These are phyloP conservation scores for Coemansia sp. DNA, from an alignment of 192 early-diverging fungal genomes.

Conservation along the genomic window DNA sequence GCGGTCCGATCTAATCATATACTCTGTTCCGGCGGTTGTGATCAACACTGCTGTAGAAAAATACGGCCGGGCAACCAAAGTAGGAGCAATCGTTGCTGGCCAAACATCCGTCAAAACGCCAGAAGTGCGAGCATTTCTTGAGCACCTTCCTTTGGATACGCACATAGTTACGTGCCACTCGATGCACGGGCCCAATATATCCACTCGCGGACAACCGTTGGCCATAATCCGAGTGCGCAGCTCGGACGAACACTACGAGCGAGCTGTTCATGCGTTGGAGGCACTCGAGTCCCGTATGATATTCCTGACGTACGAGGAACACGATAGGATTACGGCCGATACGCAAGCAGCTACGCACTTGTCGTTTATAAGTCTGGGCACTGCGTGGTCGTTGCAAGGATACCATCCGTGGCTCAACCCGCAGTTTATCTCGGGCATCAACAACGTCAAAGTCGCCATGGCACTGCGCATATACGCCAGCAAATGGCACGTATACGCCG, in stretches of 20 bases:
- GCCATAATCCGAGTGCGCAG: conserved; percentile 79
- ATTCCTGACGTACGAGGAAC: conserved; percentile 75
- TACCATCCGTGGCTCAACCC: conserved; percentile 90
- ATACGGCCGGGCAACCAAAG: conserved; percentile 89
- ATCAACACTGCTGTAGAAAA: conserved; percentile 75
- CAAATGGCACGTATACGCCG: conserved; percentile 98
- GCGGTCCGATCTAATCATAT: conserved; percentile 85
- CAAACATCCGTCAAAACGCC: conserved; percentile 97
- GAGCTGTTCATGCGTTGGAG: conserved; percentile 64
- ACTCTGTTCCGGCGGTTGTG: conserved; percentile 90
- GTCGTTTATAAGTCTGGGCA: conserved; percentile 93
- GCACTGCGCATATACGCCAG: conserved; percentile 88
- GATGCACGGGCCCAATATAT: conserved; percentile 90
- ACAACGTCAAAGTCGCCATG: conserved; percentile 96
- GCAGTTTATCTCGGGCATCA: conserved; percentile 88
- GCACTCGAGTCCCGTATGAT: conserved; percentile 84
- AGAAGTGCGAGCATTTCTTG: conserved; percentile 88
- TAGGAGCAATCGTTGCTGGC: conserved; percentile 85
- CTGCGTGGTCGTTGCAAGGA: conserved; percentile 82
- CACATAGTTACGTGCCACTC: conserved; percentile 94
- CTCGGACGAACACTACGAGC: conserved; percentile 60
- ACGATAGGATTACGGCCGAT: conserved; percentile 95
- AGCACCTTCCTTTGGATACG: conserved; percentile 84
- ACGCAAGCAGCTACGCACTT: conserved; percentile 97
- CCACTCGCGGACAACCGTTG: conserved; percentile 78